Conservation (phyloP, 1,139 yeast genomes). For the Blastobotrys niveus region DNA sequence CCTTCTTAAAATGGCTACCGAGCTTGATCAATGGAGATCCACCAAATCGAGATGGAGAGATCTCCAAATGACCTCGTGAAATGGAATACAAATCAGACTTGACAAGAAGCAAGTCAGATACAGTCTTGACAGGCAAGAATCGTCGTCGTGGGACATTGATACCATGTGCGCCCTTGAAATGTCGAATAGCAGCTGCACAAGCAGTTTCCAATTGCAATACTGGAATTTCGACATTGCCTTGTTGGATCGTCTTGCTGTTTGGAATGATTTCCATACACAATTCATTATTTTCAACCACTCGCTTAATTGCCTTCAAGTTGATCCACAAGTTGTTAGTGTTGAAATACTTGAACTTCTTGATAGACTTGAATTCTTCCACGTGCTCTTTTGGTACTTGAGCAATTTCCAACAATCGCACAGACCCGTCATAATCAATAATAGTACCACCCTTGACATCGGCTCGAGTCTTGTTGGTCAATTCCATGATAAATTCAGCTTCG, state of each 20-base stretch:
- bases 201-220: conserved; percentile 97
- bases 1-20: conserved; percentile 95
- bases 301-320: conserved; percentile 87
- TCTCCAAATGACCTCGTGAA: conserved; percentile 84
- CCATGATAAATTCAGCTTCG: conserved; percentile 94
- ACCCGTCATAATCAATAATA: conserved; percentile 90
- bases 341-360: conserved; percentile 95
- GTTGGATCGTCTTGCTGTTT: conserved; percentile 74
- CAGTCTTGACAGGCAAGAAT: conserved; percentile 96
- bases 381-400: conserved; percentile 99
- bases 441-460: conserved; percentile 99
- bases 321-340: conserved; percentile 98
- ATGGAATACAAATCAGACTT: conserved; percentile 92
- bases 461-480: conserved; percentile 95
- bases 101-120: conserved; percentile 88
- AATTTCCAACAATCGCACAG: conserved; percentile 89
- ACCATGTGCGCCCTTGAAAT: conserved; percentile 93
- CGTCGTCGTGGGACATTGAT: conserved; percentile 97
- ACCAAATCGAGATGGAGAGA: conserved; percentile 75
- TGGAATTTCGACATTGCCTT: conserved; percentile 71
- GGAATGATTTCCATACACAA: conserved; percentile 93
- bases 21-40: conserved; percentile 95
- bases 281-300: conserved; percentile 78
- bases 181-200: conserved; percentile 98
- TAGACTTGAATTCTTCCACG: conserved; percentile 95